Base-by-base conservation (phyloP, 371 early-diverging fungal genomes). In the Syncephalastrum sp. region DNA sequence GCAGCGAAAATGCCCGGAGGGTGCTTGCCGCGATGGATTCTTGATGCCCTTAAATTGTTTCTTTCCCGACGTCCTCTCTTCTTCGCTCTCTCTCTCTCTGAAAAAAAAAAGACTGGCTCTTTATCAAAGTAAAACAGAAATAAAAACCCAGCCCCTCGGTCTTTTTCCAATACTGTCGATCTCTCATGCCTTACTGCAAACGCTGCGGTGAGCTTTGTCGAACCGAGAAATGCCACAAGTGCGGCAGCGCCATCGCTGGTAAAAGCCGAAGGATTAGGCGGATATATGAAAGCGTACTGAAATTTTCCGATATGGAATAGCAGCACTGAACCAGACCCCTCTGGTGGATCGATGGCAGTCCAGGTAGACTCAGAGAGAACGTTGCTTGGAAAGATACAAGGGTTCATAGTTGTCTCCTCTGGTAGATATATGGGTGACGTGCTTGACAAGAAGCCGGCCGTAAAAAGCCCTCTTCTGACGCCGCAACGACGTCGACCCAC, bases 141-240 rank as follows among this genome's bases (percentile, higher is more conserved):
- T 15, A 46, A 23, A 15, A 46, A 46, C 16, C 47, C 23, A 46
- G 15, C 47, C 38, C 38, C 38, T 33, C 38, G 38, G 38, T 33
- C 38, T 33, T 10, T 33, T 33, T 33, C 12, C 38, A 33, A 33
- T 33, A 33, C 12, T 33, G 38, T 33, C 38, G 38, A 33, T 33
- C 6, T 3, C 5, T 21, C 46, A 75, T 75, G 76, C 57, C 68
- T 25, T 72, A 60, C 53, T 75, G 76, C 63, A 42, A 43, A 45
- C 58, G 64, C 12, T 75, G 76, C 50, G 76, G 76, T n/a, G 72
- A 75, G 58, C 42, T 72, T 14, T 57, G 61, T 47, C 47, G 57
- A 24, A 50, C 57, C 46, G 60, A 68, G 21, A 64, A 59, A 54
- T 75, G 75, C 42, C 57, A 23, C 5, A 65, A 64, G 53, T 75